Conservation (phyloP, 768 basidiomycete genomes). For the Mrakia frigida region DNA sequence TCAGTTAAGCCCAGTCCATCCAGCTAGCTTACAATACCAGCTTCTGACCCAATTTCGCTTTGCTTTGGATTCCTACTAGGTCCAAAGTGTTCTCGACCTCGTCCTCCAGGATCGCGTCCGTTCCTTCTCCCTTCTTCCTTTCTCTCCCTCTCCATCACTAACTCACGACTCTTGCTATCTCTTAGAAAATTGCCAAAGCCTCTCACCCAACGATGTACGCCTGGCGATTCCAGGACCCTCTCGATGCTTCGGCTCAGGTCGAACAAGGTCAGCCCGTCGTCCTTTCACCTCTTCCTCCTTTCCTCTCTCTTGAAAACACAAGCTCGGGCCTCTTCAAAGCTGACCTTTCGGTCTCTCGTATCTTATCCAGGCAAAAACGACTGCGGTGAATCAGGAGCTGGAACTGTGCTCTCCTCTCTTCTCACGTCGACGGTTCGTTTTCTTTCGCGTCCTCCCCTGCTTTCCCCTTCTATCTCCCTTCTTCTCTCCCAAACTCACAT, state of each 20-base stretch:
- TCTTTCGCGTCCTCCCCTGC: no score
- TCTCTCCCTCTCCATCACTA: not conserved
- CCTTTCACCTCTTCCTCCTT: no score
- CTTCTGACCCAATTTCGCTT: not conserved
- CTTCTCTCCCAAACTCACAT: not conserved
- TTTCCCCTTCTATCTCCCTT: no score
- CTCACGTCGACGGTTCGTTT: conserved; percentile 12
- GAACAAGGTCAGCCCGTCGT: conserved; percentile 6
- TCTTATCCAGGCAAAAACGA: conserved; percentile 13
- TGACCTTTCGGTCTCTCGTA: not conserved
- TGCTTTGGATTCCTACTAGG: not conserved
- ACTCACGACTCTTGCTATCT: not conserved
- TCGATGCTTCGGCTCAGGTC: not conserved
- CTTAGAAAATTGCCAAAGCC: conserved; percentile 15
- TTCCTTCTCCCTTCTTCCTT: not conserved
- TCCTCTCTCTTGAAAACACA: not conserved
- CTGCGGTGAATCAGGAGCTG: conserved; percentile 13
- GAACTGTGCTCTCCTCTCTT: conserved; percentile 1
- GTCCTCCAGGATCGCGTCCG: conserved; percentile 16
- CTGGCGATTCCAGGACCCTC: conserved; percentile 4
- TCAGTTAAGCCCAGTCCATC: not conserved
- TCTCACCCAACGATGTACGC: conserved; percentile 26
- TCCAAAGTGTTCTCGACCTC: not conserved
- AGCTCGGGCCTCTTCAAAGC: not conserved
- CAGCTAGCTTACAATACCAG: no score